Evolutionary conservation across 352 stramenopile genomes (phyloP).

Genomic region (Phytophthora podocarpi): DNA sequence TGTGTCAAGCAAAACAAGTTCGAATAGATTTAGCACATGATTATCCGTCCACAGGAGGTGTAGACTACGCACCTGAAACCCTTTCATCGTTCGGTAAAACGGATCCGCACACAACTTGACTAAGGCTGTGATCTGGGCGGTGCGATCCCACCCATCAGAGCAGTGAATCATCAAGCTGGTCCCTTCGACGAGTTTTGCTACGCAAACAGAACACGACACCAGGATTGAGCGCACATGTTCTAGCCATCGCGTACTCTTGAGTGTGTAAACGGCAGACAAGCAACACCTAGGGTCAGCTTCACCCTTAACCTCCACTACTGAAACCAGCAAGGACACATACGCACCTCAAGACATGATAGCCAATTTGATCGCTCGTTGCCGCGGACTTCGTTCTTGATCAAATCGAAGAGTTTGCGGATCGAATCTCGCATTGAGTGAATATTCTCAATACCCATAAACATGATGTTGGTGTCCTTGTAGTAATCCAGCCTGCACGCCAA

Average conservation of each 20-base stretch:
- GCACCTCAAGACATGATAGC: constrained; percentile 78
- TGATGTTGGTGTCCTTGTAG: constrained; percentile 79
- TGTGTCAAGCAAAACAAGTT: not conserved
- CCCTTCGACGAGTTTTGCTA: constrained; percentile 88
- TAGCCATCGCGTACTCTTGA: constrained; percentile 75
- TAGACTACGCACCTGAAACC: constrained; percentile 80
- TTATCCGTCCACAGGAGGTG: not conserved
- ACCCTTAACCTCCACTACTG: not conserved
- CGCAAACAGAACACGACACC: constrained; percentile 92
- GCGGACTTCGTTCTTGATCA: constrained; percentile 86
- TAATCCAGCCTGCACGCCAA: constrained; percentile 64
- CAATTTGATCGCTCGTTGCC: constrained; percentile 83
- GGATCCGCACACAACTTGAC: constrained; percentile 97
- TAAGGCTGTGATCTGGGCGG: constrained; percentile 94
- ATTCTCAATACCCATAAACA: constrained; percentile 92
- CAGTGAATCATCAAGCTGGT: constrained; percentile 98
- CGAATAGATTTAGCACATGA: not conserved
- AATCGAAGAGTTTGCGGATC: constrained; percentile 78
- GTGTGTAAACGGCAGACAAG: not conserved
- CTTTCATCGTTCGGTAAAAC: constrained; percentile 96
- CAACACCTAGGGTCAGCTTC: not conserved
- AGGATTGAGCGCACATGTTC: constrained; percentile 83
- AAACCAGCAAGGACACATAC: not conserved
- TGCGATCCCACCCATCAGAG: constrained; percentile 99
- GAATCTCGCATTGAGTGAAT: constrained; percentile 93